Base-by-base conservation (phyloP, 371 early-diverging fungal species). In the Mortierella sp. region DNA sequence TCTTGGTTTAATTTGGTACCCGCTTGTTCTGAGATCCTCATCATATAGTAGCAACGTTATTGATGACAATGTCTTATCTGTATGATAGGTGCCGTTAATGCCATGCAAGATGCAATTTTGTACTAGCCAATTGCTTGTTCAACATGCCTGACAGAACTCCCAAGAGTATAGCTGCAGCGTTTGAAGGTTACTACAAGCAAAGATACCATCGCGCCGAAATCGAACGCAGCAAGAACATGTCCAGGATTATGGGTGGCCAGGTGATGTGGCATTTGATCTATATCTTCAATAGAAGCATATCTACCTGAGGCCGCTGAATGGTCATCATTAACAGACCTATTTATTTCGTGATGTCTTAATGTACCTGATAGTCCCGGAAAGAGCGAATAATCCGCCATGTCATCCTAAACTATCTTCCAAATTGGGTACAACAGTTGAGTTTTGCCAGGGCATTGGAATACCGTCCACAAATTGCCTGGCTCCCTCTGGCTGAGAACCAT, bases 401-500 rank as follows among this genome's bases (percentile, higher is more conserved):
- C n/a, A 22, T 67, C n/a, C 32, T 66, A 62, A n/a, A 67, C 61
- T 66, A 55, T 37, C 26, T 61, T 20, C 73, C 73, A 1, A 35
- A 52, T 14, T 66, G 55, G 55, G 12, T 63, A 4, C 66, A 51
- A n/a, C 55, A 55, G 45, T 9, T 37, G 14, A 37, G 28, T 9
- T 40, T 62, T 28, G 58, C 20, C 35, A 62, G 45, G 35, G 45
- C 35, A 26, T 62, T 43, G 5, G 67, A 66, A 18, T 67, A 72
- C 60, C 65, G 66, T 14, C 72, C 72, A 18, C 72, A 65, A 39
- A 39, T 60, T 24, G 47, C 64, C 5, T 72, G 64, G 51, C 32
- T n/a, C 61, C 72, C 72, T 5, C 39, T 70, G 14, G 59, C 35
- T 1, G 47, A 63, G 32, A 58, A 57, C 24, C 58, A 59, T 16